These are phyloP conservation scores for Parsonsia alboflavescens DNA, from an alignment of 257 asterid genomes.

Conservation along the genomic window DNA sequence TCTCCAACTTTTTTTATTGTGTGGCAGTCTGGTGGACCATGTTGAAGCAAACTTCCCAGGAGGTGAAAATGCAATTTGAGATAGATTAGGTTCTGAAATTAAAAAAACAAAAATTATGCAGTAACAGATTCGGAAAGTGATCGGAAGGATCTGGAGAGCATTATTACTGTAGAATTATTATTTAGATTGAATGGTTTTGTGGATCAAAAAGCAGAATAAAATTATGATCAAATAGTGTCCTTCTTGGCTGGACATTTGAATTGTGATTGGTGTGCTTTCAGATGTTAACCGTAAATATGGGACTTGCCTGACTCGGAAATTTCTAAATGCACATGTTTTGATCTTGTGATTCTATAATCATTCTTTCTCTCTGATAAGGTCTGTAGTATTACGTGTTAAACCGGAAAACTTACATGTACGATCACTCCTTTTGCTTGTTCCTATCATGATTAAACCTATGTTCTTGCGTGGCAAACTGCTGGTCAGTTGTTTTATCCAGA, in stretches of 20 bases:
- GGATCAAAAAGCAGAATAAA: neutral
- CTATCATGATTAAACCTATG: neutral
- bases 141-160: neutral
- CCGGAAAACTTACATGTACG: neutral
- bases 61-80: slow-evolving; percentile 36
- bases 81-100: slow-evolving; percentile 16
- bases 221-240: neutral
- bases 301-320: neutral
- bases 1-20: slow-evolving; percentile 32
- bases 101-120: slow-evolving; percentile 14
- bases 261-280: neutral
- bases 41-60: slow-evolving; percentile 24
- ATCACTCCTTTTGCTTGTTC: neutral
- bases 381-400: neutral
- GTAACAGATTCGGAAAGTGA: slow-evolving; percentile 20
- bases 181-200: neutral
- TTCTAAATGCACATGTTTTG: neutral
- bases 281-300: neutral
- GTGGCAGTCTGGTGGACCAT: slow-evolving; percentile 30
- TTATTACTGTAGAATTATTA: neutral
- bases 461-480: neutral
- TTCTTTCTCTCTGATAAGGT: neutral
- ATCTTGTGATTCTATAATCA: neutral
- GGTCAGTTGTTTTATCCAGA: neutral
- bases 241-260: neutral